Evolutionary conservation across 176 grass and related monocot species (phyloP).

Genomic region (Triticum monococcum): DNA sequence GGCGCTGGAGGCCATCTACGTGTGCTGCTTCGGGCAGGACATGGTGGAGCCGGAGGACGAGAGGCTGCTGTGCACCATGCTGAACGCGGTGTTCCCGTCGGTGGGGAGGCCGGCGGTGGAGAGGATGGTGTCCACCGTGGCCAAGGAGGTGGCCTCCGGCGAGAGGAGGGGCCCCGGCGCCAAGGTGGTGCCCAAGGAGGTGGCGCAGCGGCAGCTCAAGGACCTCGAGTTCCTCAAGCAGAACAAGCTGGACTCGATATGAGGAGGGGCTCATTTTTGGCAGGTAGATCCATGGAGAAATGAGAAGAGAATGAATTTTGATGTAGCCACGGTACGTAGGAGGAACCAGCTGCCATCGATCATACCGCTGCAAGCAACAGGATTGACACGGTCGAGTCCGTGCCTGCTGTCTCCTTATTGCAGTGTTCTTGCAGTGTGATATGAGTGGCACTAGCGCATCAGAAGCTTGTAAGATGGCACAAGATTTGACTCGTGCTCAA

Average conservation of each 20-base stretch:
- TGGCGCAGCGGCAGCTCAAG: slow-evolving; percentile 70
- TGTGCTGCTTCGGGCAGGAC: slow-evolving; percentile 93
- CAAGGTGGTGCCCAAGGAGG: slow-evolving; percentile 66
- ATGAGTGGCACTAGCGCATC: not conserved
- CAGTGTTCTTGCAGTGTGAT: not conserved
- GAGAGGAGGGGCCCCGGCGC: slow-evolving; percentile 52
- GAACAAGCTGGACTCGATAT: slow-evolving; percentile 48
- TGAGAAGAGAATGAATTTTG: not conserved
- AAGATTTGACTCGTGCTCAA: not conserved
- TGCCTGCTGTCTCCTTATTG: not conserved
- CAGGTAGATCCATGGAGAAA: not conserved
- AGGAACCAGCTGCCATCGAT: not conserved
- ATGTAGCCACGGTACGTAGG: not conserved
- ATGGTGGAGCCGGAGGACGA: slow-evolving; percentile 69
- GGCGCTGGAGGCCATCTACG: slow-evolving; percentile 82
- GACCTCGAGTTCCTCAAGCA: slow-evolving; percentile 80
- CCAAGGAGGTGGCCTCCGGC: slow-evolving; percentile 53
- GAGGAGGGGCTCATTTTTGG: slow-evolving; percentile 8
- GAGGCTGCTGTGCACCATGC: slow-evolving; percentile 55
- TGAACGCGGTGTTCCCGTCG: slow-evolving; percentile 75
- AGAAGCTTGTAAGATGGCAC: not conserved
- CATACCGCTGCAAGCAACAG: not conserved
- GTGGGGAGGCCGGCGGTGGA: slow-evolving; percentile 61
- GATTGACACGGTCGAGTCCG: not conserved
- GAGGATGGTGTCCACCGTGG: slow-evolving; percentile 61